These are phyloP conservation scores for Pisolithus tinctorius DNA, from an alignment of 768 basidiomycete species.

Conservation along the genomic window DNA sequence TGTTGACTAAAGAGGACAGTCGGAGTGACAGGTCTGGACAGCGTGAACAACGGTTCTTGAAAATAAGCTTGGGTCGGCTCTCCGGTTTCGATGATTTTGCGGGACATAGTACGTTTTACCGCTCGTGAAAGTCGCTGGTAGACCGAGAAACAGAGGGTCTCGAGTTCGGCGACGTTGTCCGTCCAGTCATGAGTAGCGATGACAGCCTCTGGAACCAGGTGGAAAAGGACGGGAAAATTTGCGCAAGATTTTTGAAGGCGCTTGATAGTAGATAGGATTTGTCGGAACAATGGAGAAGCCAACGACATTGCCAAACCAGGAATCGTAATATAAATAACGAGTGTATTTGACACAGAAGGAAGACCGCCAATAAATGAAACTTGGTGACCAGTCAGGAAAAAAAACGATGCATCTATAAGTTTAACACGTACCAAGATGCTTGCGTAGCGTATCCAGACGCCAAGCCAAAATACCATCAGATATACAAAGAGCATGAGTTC, in stretches of 20 bases:
- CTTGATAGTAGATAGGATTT: conserved; percentile 57
- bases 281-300: conserved; percentile 60
- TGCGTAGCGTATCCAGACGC: conserved; percentile 66
- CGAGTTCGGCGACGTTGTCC: conserved; percentile 21
- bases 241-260: conserved; percentile 44
- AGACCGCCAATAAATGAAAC: conserved; percentile 46
- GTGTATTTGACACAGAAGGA: conserved; percentile 29
- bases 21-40: conserved; percentile 40
- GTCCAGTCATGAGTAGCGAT: conserved; percentile 32
- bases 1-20: conserved; percentile 33
- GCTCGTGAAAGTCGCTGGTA: conserved; percentile 66
- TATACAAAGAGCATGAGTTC: conserved; percentile 38
- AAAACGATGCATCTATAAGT: background rate
- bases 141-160: conserved; percentile 52
- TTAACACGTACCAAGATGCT: conserved; percentile 45
- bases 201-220: conserved; percentile 66
- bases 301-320: conserved; percentile 57
- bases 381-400: conserved; percentile 17
- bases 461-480: conserved; percentile 56
- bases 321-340: conserved; percentile 65
- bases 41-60: conserved; percentile 58
- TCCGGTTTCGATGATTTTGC: conserved; percentile 36
- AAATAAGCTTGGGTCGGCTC: conserved; percentile 44
- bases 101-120: conserved; percentile 56
- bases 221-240: conserved; percentile 51